These are phyloP conservation scores for Globisporangium alternatum DNA, from an alignment of 352 stramenopile species.

Conservation along the genomic window DNA sequence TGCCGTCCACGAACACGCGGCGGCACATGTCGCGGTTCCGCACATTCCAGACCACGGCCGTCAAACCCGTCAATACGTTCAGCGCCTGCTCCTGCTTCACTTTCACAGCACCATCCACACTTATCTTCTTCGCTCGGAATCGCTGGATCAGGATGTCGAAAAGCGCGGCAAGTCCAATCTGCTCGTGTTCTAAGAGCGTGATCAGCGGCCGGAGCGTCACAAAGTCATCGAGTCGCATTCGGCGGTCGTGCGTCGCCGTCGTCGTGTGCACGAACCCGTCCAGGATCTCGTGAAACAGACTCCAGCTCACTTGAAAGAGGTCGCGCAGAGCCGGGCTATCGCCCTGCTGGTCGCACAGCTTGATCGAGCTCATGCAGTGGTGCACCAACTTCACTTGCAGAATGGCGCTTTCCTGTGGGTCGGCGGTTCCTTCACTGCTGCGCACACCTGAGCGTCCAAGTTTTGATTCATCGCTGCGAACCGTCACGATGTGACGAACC, in stretches of 20 bases:
- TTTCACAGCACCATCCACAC: background rate
- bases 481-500: conserved; percentile 42
- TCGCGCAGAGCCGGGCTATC: conserved; percentile 12
- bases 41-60: conserved; percentile 50
- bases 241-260: conserved; percentile 24
- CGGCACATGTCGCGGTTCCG: conserved; percentile 48
- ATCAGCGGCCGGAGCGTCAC: conserved; percentile 44
- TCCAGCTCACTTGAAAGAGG: conserved; percentile 68
- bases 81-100: conserved; percentile 39
- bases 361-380: conserved; percentile 52
- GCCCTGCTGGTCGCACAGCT: conserved; percentile 32
- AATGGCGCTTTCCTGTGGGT: conserved; percentile 14
- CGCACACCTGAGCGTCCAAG: background rate
- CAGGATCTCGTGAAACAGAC: conserved; percentile 52
- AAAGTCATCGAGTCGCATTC: conserved; percentile 33
- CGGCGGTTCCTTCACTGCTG: conserved; percentile 3
- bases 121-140: conserved; percentile 28
- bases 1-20: conserved; percentile 36
- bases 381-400: conserved; percentile 53
- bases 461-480: conserved; percentile 9
- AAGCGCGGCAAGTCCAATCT: conserved; percentile 41
- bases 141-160: conserved; percentile 51
- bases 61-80: conserved; percentile 41
- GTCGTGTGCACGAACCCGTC: conserved; percentile 36
- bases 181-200: conserved; percentile 47